Conservation (phyloP, 495 filamentous ascomycete genomes). For the Tuber melanosporum region DNA sequence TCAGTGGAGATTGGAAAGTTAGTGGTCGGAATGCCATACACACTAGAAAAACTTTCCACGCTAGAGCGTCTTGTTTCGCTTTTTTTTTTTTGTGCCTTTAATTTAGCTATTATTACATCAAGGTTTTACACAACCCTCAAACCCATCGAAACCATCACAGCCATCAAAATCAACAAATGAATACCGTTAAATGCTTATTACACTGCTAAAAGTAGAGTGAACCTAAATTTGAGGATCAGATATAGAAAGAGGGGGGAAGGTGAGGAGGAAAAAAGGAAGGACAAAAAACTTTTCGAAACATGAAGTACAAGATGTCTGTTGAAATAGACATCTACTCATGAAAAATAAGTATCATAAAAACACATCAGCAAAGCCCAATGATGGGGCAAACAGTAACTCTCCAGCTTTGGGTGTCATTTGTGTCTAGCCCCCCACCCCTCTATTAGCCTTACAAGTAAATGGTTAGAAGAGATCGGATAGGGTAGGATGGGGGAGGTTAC, state of each 20-base stretch:
- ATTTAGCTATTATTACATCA: neutral
- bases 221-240: neutral
- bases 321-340: constrained; percentile 1
- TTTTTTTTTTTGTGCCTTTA: neutral
- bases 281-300: neutral
- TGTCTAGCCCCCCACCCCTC: neutral
- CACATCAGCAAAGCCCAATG: neutral
- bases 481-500: neutral
- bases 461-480: neutral
- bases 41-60: neutral
- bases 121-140: neutral
- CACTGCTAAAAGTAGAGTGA: constrained; percentile 3
- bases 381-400: neutral
- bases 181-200: neutral
- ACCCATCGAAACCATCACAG: neutral
- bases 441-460: neutral
- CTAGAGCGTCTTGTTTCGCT: neutral
- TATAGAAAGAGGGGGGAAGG: neutral
- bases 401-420: neutral
- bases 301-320: neutral
- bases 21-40: neutral
- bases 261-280: neutral
- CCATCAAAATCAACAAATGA: neutral
- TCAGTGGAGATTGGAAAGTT: neutral
- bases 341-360: neutral